Evolutionary conservation across 1,139 yeast genomes (phyloP).

Genomic region (Barnettozyma hawaiiensis): DNA sequence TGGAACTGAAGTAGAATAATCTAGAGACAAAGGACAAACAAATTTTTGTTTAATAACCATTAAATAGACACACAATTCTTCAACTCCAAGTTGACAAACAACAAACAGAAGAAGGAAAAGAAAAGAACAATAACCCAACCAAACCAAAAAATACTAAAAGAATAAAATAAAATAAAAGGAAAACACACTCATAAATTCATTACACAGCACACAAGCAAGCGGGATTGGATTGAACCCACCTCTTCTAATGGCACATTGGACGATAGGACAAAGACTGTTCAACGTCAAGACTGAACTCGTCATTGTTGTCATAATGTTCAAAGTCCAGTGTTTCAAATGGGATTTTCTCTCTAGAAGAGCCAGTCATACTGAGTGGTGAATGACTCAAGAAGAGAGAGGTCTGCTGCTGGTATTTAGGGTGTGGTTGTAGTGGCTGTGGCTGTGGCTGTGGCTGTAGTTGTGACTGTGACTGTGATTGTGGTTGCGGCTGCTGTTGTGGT

Average conservation of each 20-base stretch:
- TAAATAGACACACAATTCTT: neutral
- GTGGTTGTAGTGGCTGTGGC: neutral
- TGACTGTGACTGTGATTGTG: too few relatives aligned
- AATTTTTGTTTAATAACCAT: neutral
- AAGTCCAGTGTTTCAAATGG: constrained; percentile 1
- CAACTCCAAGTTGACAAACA: neutral
- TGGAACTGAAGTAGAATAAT: too few relatives aligned
- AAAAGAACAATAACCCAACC: neutral
- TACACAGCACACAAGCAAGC: neutral
- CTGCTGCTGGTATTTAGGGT: neutral
- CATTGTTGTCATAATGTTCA: constrained; percentile 23
- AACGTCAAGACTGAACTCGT: constrained; percentile 24
- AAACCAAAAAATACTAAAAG: too few relatives aligned
- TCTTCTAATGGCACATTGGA: constrained; percentile 11
- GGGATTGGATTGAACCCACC: too few relatives aligned
- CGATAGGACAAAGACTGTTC: constrained; percentile 23
- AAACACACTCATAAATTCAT: constrained; percentile 3
- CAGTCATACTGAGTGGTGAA: constrained; percentile 8
- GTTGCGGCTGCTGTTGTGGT: neutral
- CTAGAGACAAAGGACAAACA: too few relatives aligned
- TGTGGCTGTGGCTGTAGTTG: constrained; percentile 1
- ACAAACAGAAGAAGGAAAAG: too few relatives aligned
- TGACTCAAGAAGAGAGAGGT: neutral
- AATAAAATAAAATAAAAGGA: too few relatives aligned
- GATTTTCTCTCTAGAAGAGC: constrained; percentile 1